Evolutionary conservation across 2,329 filamentous ascomycete species (phyloP).

Genomic region (Nectriaceae sp.): DNA sequence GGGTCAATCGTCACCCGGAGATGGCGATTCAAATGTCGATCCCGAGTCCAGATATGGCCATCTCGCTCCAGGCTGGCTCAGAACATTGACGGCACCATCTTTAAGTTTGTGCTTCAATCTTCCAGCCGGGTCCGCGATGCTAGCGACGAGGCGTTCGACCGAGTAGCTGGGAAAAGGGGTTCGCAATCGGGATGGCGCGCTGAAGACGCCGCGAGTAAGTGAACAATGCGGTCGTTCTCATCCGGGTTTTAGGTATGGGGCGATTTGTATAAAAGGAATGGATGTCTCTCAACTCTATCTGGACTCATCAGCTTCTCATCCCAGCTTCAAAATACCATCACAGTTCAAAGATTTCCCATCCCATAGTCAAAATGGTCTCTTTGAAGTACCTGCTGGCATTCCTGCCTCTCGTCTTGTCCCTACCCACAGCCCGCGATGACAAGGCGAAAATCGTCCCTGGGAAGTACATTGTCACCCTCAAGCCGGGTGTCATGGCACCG

Average conservation of each 20-base stretch:
- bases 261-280: neutral
- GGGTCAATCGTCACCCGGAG: too few relatives aligned
- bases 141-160: neutral
- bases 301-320: too few relatives aligned
- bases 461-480: slow-evolving; percentile 50
- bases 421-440: slow-evolving; percentile 1
- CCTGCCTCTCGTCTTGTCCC: slow-evolving; percentile 18
- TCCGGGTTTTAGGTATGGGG: neutral
- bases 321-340: too few relatives aligned
- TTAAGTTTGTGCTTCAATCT: too few relatives aligned
- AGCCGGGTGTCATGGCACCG: slow-evolving; percentile 33
- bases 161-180: neutral
- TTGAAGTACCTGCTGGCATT: slow-evolving; percentile 20
- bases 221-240: neutral
- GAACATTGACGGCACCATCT: too few relatives aligned
- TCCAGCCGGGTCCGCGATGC: neutral
- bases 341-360: slow-evolving; percentile 1
- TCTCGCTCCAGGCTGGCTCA: too few relatives aligned
- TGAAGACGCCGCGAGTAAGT: neutral
- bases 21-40: too few relatives aligned
- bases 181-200: neutral
- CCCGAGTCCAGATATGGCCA: too few relatives aligned
- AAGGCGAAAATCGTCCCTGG: slow-evolving; percentile 31
- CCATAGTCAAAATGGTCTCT: slow-evolving; percentile 17
- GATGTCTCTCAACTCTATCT: too few relatives aligned